phyloP scores from a whole-genome alignment of 2,329 filamentous ascomycete genomes.

The Scedosporium aurantiacum region DNA sequence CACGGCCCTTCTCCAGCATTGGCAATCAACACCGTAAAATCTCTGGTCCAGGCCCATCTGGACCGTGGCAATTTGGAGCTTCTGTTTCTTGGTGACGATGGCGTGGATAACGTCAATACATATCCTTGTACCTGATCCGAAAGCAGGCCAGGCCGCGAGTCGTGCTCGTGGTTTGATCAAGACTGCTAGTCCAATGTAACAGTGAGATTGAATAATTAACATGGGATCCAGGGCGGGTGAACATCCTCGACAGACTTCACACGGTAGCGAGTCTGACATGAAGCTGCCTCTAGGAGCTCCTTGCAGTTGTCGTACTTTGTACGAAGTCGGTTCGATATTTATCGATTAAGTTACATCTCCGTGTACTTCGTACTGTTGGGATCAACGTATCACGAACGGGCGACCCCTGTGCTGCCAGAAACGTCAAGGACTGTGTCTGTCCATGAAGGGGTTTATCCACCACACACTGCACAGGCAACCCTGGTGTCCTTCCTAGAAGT shows the following conservation, averaged over 20 bases:
- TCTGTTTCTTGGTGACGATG: no score
- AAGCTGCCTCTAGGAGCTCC: neutral
- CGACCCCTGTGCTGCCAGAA: neutral
- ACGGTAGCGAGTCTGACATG: neutral
- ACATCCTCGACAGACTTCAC: neutral
- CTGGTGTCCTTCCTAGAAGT: no score
- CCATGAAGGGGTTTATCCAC: neutral
- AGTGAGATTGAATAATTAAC: neutral
- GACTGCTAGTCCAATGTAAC: neutral
- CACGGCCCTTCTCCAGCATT: no score
- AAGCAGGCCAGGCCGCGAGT: neutral
- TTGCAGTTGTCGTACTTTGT: neutral
- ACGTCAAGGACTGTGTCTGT: neutral
- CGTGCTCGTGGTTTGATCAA: neutral
- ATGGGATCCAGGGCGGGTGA: neutral
- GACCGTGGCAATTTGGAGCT: no score
- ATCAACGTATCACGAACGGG: neutral
- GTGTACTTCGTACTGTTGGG: neutral
- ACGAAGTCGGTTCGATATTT: neutral
- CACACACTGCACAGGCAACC: no score
- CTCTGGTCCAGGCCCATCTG: no score
- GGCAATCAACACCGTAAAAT: no score
- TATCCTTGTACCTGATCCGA: no score
- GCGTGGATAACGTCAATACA: no score
- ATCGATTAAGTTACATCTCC: neutral